phyloP scores from a whole-genome alignment of 306 rosid species.

The Casuarina equisetifolia region DNA sequence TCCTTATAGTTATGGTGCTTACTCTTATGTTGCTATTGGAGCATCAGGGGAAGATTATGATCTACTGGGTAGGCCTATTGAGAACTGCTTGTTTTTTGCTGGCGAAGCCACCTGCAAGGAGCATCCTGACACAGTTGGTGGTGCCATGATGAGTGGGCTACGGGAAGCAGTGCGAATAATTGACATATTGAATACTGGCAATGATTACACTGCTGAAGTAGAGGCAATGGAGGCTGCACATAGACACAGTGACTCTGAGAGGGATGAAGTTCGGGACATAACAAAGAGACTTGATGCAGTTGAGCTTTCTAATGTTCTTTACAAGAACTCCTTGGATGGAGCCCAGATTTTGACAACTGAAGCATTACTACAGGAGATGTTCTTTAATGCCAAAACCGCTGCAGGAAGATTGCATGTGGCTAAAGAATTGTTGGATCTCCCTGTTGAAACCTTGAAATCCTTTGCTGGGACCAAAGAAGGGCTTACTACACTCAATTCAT shows the following conservation, averaged over 20 bases:
- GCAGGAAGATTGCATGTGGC: slow-evolving; percentile 90
- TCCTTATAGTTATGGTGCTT: slow-evolving; percentile 96
- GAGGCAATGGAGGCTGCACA: slow-evolving; percentile 86
- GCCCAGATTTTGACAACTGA: slow-evolving; percentile 55
- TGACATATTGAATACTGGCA: slow-evolving; percentile 74
- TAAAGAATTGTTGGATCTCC: slow-evolving; percentile 76
- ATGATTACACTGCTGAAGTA: slow-evolving; percentile 87
- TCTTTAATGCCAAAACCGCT: slow-evolving; percentile 72
- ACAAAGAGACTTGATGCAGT: slow-evolving; percentile 80
- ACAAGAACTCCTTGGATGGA: slow-evolving; percentile 70
- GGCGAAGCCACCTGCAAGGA: slow-evolving; percentile 99
- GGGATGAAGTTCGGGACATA: slow-evolving; percentile 96
- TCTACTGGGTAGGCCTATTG: slow-evolving; percentile 85
- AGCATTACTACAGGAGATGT: slow-evolving; percentile 76
- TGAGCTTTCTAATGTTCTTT: slow-evolving; percentile 64
- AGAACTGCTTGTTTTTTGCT: slow-evolving; percentile 92
- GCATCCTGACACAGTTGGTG: slow-evolving; percentile 99
- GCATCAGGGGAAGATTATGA: slow-evolving; percentile 99
- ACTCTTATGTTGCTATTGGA: slow-evolving; percentile 93
- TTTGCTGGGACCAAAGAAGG: slow-evolving; percentile 97
- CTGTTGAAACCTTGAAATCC: slow-evolving; percentile 77
- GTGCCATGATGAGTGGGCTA: slow-evolving; percentile 99
- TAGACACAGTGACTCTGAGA: slow-evolving; percentile 80
- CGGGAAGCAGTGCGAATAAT: slow-evolving; percentile 96
- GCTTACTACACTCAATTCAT: slow-evolving; percentile 77